phyloP scores from a whole-genome alignment of 139 green algal genomes.

The Gonium pectorale region DNA sequence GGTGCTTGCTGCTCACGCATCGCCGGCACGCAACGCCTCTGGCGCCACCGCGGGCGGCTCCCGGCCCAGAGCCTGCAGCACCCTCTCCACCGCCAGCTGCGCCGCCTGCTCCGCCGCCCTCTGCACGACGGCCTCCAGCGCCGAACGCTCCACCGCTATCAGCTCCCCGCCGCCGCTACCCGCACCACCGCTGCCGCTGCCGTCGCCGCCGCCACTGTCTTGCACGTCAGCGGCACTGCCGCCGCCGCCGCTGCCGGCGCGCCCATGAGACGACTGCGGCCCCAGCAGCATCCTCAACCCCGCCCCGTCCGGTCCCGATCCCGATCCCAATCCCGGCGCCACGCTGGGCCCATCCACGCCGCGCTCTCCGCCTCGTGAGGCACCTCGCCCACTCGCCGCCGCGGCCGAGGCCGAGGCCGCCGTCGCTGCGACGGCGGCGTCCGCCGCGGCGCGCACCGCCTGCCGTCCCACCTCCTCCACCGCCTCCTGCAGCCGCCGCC shows the following conservation, averaged over 20 bases:
- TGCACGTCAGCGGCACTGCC: background rate
- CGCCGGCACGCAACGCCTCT: too few relatives aligned
- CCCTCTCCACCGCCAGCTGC: background rate
- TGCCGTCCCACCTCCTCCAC: background rate
- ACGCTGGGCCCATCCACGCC: background rate
- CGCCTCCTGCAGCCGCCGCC: background rate
- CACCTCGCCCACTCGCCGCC: background rate
- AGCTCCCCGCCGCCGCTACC: background rate
- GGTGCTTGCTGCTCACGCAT: too few relatives aligned
- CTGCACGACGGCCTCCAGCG: constrained; percentile 9
- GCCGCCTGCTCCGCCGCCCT: constrained; percentile 22
- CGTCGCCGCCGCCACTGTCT: background rate
- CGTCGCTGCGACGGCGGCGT: background rate
- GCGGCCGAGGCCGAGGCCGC: too few relatives aligned
- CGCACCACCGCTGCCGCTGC: background rate
- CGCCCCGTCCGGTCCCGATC: background rate
- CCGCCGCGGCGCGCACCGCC: background rate
- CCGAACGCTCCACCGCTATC: constrained; percentile 1
- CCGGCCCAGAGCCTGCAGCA: background rate
- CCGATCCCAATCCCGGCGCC: background rate
- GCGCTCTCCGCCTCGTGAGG: background rate
- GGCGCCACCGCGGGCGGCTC: background rate
- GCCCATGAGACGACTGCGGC: background rate
- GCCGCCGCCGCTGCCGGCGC: background rate
- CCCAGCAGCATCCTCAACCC: background rate